Evolutionary conservation across 495 filamentous ascomycete species (phyloP), one percentile per base, ranked within the genome.

Genomic region (Tuber melanosporum): DNA sequence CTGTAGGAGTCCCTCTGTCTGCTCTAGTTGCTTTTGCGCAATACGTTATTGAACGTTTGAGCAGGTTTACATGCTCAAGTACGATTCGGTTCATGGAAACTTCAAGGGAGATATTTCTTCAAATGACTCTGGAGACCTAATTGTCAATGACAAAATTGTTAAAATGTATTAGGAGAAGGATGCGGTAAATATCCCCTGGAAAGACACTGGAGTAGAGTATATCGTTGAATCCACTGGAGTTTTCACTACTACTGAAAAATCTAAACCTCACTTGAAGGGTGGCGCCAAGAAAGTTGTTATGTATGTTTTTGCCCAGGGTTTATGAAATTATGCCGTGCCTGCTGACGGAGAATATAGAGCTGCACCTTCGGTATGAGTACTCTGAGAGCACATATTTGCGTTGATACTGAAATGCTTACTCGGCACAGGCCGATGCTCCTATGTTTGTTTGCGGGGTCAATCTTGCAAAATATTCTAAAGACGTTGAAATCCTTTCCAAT

Each of bases 391-490:
- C 46, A 1, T 17, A 8, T 49, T 19, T 8, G 7, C 19, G 22
- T 22, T 6, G 19, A 22, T 6, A 49, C 19, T 49, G 19, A 22
- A 19, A 49, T 5, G 19, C 46, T 49, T 49, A 49, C 46, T 49
- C 6, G 46, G 6, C 46, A 49, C 7, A 49, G 80, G 94, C 94
- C 77, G 95, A 99, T 90, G 96, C 95, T 84, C 94, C 95, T 83
- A 99, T 99, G 95, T 99, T 95, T 89, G 96, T 99, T 84, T 97
- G 98, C 92, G 95, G 95, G 86, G 95, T 99, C 87, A 99, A 99
- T 90, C 89, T 98, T 86, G 89, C 92, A 86, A 87, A 86, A 82
- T 99, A 99, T 91, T 94, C 91, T 86, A 90, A 89, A 85, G 91
- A 93, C 85, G 89, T 95, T 85, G 87, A 92, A 82, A 91, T 99